Conservation (phyloP, 2,329 filamentous ascomycete genomes). For the Rutstroemia sp. region DNA sequence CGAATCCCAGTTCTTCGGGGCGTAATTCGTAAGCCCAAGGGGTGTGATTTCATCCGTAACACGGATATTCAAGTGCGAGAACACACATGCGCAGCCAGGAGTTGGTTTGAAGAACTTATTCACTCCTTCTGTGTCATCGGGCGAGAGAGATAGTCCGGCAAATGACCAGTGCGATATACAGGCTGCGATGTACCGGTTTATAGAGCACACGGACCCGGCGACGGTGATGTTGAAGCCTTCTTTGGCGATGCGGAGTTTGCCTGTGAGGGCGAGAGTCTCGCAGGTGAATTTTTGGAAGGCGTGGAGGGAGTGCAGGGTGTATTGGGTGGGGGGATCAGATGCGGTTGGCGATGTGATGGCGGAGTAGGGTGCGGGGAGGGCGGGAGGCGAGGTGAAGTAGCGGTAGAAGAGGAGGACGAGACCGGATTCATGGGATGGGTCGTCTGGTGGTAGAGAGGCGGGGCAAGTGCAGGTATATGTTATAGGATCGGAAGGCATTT, state of each 20-base stretch:
- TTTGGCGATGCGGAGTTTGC: constrained; percentile 26
- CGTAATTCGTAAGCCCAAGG: constrained; percentile 28
- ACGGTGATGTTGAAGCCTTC: constrained; percentile 31
- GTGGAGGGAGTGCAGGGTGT: constrained; percentile 12
- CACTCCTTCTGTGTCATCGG: constrained; percentile 5
- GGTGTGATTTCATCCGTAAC: constrained; percentile 28
- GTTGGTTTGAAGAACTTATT: constrained; percentile 27
- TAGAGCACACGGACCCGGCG: constrained; percentile 19
- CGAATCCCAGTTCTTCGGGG: constrained; percentile 23
- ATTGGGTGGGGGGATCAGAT: background rate
- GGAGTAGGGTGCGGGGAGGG: constrained; percentile 12
- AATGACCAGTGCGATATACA: constrained; percentile 28
- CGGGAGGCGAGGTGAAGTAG: constrained; percentile 25
- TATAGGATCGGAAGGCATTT: constrained; percentile 24
- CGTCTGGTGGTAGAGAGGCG: constrained; percentile 3
- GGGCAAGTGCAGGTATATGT: constrained; percentile 27
- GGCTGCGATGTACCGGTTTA: constrained; percentile 22
- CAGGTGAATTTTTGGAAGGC: constrained; percentile 21
- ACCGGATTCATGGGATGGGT: constrained; percentile 11
- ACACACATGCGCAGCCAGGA: constrained; percentile 26
- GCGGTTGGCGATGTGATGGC: constrained; percentile 1
- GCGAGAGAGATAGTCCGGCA: constrained; percentile 10
- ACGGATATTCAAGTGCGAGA: constrained; percentile 20
- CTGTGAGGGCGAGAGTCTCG: constrained; percentile 16
- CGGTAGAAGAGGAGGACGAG: constrained; percentile 29